Evolutionary conservation across 2,329 filamentous ascomycete species (phyloP), one percentile per base, ranked within the genome.

Genomic region (Trichoderma simmonsii): DNA sequence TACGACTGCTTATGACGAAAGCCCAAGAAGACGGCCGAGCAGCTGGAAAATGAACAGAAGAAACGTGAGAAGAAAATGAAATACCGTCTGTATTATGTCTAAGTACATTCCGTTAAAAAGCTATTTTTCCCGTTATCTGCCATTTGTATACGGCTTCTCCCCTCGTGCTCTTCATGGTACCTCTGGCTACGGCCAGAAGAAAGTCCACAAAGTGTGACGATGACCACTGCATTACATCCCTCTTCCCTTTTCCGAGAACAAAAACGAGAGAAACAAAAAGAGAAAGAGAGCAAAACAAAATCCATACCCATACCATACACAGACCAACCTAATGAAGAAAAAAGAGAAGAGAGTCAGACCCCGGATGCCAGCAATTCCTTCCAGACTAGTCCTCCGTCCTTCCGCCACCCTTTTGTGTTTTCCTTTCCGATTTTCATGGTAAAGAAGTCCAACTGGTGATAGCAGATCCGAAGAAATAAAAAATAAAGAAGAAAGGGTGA

Each of bases 31-130:
- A 93, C 92, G 2, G 84, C 91, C 1, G 95, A 97, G 84, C 91
- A 98, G 84, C 83, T 97, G 64, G 94, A 95, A 83, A 97, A 97
- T 86, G 93, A 97, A 80, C 89, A 91, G 81, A 96, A 97, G 84
- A 93, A 94, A 79, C 89, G 91, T 32, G 93, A 97, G 85, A 93
- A 95, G 85, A 93, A 30, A 32, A 26, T 51, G 15, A 24, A 18
- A 63, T 26, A 11, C 34, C 15, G 3, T 15, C 12, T 59, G 51
- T 61, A 51, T 60, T 51, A 30, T 61, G 66, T 69, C 66, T 54
- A 70, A 36, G 57, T 63, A 63, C 28, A 36, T 39, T 30, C 28
- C 36, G 48, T 24, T 11, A 21, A n/a, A 43, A 15, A 34, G 11
- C 7, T 28, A 5, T 59, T 61, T 24, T 54, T 15, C 18, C 14